A percentile compares a stretch with the other conserved stretches of the same genome.
phyloP scores from a whole-genome alignment of 2,329 filamentous ascomycete species.

The Botryotinia calthae region DNA sequence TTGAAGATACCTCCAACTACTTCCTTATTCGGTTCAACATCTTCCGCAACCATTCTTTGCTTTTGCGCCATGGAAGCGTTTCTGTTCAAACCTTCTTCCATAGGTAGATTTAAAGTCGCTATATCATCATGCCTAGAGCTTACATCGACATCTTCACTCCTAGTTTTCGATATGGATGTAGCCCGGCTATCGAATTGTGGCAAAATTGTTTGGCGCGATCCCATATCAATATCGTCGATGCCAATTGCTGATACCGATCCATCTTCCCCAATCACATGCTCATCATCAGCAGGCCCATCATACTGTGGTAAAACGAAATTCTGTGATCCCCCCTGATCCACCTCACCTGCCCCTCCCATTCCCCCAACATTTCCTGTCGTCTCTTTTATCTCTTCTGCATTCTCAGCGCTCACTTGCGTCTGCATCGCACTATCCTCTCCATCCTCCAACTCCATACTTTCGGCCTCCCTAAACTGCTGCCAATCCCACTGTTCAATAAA shows the following conservation, averaged over 20 bases:
- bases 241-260: neutral
- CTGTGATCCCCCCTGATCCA: too few relatives aligned
- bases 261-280: neutral
- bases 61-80: neutral
- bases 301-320: neutral
- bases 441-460: conserved; percentile 2
- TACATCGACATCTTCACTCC: neutral
- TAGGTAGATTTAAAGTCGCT: neutral
- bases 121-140: neutral
- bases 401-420: neutral
- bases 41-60: neutral
- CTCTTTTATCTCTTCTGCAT: neutral
- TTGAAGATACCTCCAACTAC: neutral
- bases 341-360: neutral
- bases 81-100: neutral
- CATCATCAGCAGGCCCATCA: neutral
- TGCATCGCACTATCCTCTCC: neutral
- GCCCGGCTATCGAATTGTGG: neutral
- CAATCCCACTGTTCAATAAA: conserved; percentile 14
- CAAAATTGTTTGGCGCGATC: neutral
- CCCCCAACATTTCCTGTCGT: neutral
- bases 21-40: neutral
- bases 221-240: neutral
- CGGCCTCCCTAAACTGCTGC: conserved; percentile 7
- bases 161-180: neutral